Evolutionary conservation across 306 rosid genomes (phyloP), one percentile per base, ranked within the genome.

Genomic region (Purshia tridentata): DNA sequence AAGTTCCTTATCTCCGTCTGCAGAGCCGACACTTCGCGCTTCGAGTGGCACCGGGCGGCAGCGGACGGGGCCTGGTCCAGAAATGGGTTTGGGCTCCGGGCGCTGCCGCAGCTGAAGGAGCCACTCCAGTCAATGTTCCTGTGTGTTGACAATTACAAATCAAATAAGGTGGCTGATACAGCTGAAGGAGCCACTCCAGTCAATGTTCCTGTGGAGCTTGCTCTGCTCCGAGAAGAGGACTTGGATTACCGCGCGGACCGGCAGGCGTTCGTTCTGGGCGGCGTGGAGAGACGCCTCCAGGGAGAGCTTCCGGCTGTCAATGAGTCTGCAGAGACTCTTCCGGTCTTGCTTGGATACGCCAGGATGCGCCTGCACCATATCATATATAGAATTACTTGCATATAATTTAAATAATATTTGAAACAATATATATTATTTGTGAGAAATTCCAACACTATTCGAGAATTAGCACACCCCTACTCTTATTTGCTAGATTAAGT

Each of bases 201-300:
- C 99, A 4, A 77, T 48, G 11, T 78, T 81, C 6, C 72, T 68
- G 41, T 82, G 83, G 40, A 89, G 84, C 67, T 86, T 91, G 13
- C 76, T 80, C 53, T 91, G 97, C 81, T 89, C 96, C 0, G 90
- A 88, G 82, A 94, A 89, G 3, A 94, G 88, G 4, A 94, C 96
- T 74, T 89, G 99, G 76, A 94, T 88, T 5, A 94, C 95, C 2
- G 97, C 95, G 76, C 99, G 86, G 5, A 94, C 93, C 0, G 99
- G 97, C 42, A 94, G 77, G n/a, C 99, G 79, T 48, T 94, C 99
- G 74, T 94, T 94, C 64, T 94, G 97, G 18, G 95, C 89, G 12
- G 98, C 97, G 60, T 94, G 98, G 47, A 91, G 81, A 67, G 97
- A 89, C 2, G 97, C 98, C 72, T 94, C 98, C 11, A 89, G 83